Base-by-base conservation (phyloP, 2,329 filamentous ascomycete species). In the Magnaporthiopsis rhizophila region DNA sequence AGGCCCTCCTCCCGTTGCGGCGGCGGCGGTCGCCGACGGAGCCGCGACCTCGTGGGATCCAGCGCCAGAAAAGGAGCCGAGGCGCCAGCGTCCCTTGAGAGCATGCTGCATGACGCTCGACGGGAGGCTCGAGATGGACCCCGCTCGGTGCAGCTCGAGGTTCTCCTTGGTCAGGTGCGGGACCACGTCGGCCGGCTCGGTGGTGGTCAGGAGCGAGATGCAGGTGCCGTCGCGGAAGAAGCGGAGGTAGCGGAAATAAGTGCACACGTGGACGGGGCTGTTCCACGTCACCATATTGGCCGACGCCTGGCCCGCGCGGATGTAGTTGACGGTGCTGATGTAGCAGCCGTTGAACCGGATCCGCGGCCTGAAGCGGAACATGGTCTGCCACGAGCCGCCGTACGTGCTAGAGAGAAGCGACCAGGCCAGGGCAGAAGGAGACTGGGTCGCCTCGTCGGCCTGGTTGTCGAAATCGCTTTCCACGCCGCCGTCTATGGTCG, bases 251-350 rank as follows among this genome's bases (percentile, higher is more conserved):
- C 95, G 91, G 78, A 96, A 99, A 78, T 98, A 99, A 0, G 95
- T 99, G 61, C 99, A 92, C 65, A 98, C 96, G 74, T 96, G 92
- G 50, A 98, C 89, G 11, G 93, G 93, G 30, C 85, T 89, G 71
- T 80, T 80, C 91, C 93, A 97, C 1, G 90, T 89, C 24, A 89
- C 78, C 64, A 87, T 87, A 68, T 87, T 89, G 26, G 85, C 83
- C 3, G 86, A 88, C 13, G 88, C 83, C 65, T 89, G 89, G 38
- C 95, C 95, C 0, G 91, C 80, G 30, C 95, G 90, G 62, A 91
- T 87, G 77, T 99, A 99, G 78, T 98, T 98, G 65, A 97, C 92
- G 0, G 94, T 98, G 75, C 88, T 91, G 75, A 99, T 98, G 78
- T 99, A 99, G 76, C 92, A 90, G 32, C 95, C 95, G 71, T 95